Conservation (phyloP, 345 rosid genomes). For the Melastoma malabathricum region DNA sequence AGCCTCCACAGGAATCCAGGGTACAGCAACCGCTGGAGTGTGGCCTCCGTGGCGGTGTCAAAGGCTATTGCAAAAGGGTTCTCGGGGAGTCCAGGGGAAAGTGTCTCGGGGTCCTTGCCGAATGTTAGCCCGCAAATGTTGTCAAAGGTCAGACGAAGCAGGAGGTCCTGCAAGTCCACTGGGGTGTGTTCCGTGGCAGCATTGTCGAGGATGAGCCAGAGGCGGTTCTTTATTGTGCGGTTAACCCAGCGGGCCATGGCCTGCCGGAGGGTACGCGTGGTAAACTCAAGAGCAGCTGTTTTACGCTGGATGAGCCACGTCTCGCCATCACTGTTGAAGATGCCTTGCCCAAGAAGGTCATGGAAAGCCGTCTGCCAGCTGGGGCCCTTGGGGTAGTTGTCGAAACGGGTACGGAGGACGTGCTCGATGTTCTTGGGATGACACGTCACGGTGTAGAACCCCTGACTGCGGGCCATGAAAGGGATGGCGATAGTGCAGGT, state of each 20-base stretch:
- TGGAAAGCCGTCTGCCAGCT: constrained; percentile 67
- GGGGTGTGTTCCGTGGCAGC: constrained; percentile 26
- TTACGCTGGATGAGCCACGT: constrained; percentile 89
- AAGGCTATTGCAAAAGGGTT: constrained; percentile 65
- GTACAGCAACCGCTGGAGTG: constrained; percentile 60
- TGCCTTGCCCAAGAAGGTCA: constrained; percentile 77
- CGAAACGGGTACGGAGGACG: constrained; percentile 64
- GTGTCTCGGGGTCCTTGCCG: constrained; percentile 76
- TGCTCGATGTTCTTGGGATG: constrained; percentile 85
- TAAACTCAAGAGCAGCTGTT: constrained; percentile 86
- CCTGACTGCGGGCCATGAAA: constrained; percentile 52
- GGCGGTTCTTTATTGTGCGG: constrained; percentile 61
- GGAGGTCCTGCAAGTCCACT: constrained; percentile 72
- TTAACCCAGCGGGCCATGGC: constrained; percentile 98
- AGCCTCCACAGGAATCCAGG: constrained; percentile 66
- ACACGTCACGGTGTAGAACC: constrained; percentile 79
- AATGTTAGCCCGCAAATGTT: constrained; percentile 85
- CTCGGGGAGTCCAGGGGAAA: constrained; percentile 56
- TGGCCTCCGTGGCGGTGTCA: constrained; percentile 78
- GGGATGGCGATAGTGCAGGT: constrained; percentile 64
- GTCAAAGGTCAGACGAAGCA: constrained; percentile 81
- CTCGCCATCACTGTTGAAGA: constrained; percentile 84
- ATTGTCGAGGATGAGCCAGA: constrained; percentile 59
- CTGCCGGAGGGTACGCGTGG: constrained; percentile 69
- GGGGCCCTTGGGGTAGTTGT: constrained; percentile 88